Percentiles rank a stretch among this genome's conserved stretches.
Evolutionary conservation across 768 basidiomycete genomes (phyloP).

Genomic region (Amanita inopinata): DNA sequence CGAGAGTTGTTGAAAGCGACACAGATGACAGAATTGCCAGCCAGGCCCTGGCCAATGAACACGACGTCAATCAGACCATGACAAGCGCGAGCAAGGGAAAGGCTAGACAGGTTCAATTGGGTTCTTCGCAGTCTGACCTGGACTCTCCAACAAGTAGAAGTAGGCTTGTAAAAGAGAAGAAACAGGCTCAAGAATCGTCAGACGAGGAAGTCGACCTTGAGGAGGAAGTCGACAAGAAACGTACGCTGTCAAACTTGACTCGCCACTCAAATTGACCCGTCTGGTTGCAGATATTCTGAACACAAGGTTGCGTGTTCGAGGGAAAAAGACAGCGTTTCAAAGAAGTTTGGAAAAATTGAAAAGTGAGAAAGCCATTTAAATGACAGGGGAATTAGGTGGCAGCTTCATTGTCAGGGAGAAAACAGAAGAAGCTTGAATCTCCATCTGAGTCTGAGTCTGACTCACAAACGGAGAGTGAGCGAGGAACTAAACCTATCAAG

Average conservation of each 20-base stretch:
- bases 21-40: not conserved
- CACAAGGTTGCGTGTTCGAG: slow-evolving; percentile 49
- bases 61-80: slow-evolving; percentile 4
- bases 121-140: slow-evolving; percentile 13
- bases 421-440: slow-evolving; percentile 10
- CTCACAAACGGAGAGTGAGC: slow-evolving; percentile 21
- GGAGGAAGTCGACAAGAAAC: slow-evolving; percentile 46
- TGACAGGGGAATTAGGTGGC: not conserved
- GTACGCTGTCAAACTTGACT: slow-evolving; percentile 26
- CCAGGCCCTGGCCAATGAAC: not conserved
- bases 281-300: slow-evolving; percentile 46
- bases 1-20: not conserved
- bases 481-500: slow-evolving; percentile 26
- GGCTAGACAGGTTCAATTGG: slow-evolving; percentile 14
- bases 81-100: slow-evolving; percentile 27
- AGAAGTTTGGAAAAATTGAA: slow-evolving; percentile 57
- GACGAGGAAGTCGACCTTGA: slow-evolving; percentile 29
- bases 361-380: slow-evolving; percentile 29
- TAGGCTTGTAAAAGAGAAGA: slow-evolving; percentile 30
- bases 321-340: slow-evolving; percentile 51
- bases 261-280: not conserved
- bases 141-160: slow-evolving; percentile 4
- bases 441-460: slow-evolving; percentile 31
- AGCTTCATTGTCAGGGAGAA: slow-evolving; percentile 13
- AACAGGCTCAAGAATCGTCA: slow-evolving; percentile 19